phyloP scores from a whole-genome alignment of 2,329 filamentous ascomycete genomes.

The Colletotrichum sp. region DNA sequence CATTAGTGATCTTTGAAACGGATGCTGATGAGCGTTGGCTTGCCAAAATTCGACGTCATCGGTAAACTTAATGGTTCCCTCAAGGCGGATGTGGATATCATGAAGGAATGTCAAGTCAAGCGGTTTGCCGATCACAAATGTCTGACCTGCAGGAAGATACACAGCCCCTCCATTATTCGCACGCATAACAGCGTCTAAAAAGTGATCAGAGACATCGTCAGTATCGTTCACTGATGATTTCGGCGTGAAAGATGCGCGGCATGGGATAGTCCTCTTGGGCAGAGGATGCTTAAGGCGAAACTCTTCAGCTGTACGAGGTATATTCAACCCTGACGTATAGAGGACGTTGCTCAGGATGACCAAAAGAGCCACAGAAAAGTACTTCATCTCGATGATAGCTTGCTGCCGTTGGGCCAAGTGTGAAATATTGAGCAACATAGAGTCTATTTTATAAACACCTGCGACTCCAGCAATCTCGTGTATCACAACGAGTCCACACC shows the following conservation, averaged over 20 bases:
- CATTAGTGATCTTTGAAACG: slow-evolving; percentile 58
- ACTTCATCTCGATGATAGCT: background rate
- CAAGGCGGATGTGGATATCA: slow-evolving; percentile 61
- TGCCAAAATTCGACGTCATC: slow-evolving; percentile 50
- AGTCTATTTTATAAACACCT: background rate
- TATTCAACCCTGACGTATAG: slow-evolving; percentile 1
- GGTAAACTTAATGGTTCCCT: slow-evolving; percentile 58
- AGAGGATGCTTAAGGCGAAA: slow-evolving; percentile 45
- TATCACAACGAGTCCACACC: background rate
- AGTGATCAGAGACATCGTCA: slow-evolving; percentile 62
- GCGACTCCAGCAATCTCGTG: background rate
- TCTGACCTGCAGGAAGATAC: slow-evolving; percentile 56
- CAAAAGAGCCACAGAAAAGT: background rate
- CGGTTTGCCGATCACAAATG: slow-evolving; percentile 63
- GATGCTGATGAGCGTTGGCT: slow-evolving; percentile 41
- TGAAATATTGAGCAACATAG: background rate
- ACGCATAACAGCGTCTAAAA: slow-evolving; percentile 56
- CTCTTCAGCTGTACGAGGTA: slow-evolving; percentile 39
- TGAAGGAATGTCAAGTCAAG: slow-evolving; percentile 63
- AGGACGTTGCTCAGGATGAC: background rate
- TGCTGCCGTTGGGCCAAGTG: background rate
- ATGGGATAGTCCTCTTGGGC: slow-evolving; percentile 22
- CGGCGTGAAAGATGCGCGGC: slow-evolving; percentile 48
- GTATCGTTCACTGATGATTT: slow-evolving; percentile 56
- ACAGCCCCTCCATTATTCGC: slow-evolving; percentile 66